Percentiles rank a stretch among this genome's conserved stretches.
Evolutionary conservation across 2,329 filamentous ascomycete species (phyloP).

Genomic region (Clonostachys chloroleuca): DNA sequence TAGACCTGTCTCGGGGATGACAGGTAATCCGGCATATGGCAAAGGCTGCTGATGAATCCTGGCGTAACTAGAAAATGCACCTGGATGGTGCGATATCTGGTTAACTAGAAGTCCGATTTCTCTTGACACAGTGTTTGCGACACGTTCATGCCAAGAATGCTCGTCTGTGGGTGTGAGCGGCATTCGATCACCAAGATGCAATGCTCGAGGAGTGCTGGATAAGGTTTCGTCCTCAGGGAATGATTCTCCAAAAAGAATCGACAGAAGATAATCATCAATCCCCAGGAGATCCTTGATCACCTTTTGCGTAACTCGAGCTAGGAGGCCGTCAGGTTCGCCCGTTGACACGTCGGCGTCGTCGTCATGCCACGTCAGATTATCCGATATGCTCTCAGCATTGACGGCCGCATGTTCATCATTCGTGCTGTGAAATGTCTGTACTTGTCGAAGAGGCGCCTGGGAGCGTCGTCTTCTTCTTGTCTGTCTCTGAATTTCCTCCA

Average conservation of each 20-base stretch:
- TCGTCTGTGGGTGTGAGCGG: slow-evolving; percentile 20
- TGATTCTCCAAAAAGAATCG: slow-evolving; percentile 81
- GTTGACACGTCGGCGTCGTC: slow-evolving; percentile 38
- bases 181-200: slow-evolving; percentile 19
- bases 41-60: slow-evolving; percentile 59
- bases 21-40: slow-evolving; percentile 74
- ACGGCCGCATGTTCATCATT: slow-evolving; percentile 11
- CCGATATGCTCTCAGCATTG: slow-evolving; percentile 22
- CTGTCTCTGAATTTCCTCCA: slow-evolving; percentile 87
- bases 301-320: slow-evolving; percentile 76
- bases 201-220: slow-evolving; percentile 41
- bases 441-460: slow-evolving; percentile 37
- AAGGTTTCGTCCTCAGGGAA: slow-evolving; percentile 50
- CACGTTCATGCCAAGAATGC: slow-evolving; percentile 66
- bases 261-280: slow-evolving; percentile 80
- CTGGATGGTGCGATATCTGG: slow-evolving; percentile 75
- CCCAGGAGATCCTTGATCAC: slow-evolving; percentile 88
- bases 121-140: slow-evolving; percentile 79
- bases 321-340: slow-evolving; percentile 61
- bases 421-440: slow-evolving; percentile 18
- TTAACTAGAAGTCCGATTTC: slow-evolving; percentile 83
- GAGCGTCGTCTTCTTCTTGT: slow-evolving; percentile 66
- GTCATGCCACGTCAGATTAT: slow-evolving; percentile 47
- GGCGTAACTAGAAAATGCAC: slow-evolving; percentile 81
- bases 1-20: slow-evolving; percentile 45